Evolutionary conservation across 2,329 filamentous ascomycete genomes (phyloP), one percentile per base, ranked within the genome.

Genomic region (Periconia sp.): DNA sequence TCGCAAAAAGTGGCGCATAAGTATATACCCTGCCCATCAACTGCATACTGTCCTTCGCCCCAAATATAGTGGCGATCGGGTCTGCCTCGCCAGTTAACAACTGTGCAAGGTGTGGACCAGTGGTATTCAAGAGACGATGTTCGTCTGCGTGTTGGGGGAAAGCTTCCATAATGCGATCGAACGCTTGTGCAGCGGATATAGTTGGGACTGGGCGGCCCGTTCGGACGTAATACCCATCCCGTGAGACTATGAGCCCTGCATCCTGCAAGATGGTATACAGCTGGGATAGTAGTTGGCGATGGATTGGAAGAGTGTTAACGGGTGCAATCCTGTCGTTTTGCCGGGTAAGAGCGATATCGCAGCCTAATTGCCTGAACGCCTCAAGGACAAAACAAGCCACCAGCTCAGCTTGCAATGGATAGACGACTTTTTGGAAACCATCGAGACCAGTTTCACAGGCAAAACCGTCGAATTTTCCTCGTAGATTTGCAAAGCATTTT

Each of bases 181-280:
- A n/a, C 27, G 30, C 14, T 47, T 44, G 17, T 50, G 46, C 13
- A 37, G 33, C 5, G 20, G 42, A 6, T 19, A 15, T 10, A 45
- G 52, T 13, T 49, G 49, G 20, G 43, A n/a, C 15, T 18, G 37
- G 47, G 41, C 6, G 14, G 37, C 11, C 17, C 5, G 37, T 41
- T 18, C 13, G 15, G 46, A 13, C 14, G 18, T n/a, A 17, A 23
- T 14, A 10, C 23, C 14, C 30, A 17, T 18, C 37, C 10, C 11
- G 14, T 7, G 30, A 6, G 3, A 50, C 41, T 15, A 58, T 27
- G 5, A 31, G 19, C 1, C 40, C 52, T 10, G 37, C 37, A 20
- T 52, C 52, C 18, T 53, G 48, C 2, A 55, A 40, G 2, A 52
- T 41, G 13, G n/a, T 18, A 33, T 53, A 53, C 6, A 53, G 31